Evolutionary conservation across 768 basidiomycete genomes (phyloP).

Genomic region (Hemileccinum rubropunctum): DNA sequence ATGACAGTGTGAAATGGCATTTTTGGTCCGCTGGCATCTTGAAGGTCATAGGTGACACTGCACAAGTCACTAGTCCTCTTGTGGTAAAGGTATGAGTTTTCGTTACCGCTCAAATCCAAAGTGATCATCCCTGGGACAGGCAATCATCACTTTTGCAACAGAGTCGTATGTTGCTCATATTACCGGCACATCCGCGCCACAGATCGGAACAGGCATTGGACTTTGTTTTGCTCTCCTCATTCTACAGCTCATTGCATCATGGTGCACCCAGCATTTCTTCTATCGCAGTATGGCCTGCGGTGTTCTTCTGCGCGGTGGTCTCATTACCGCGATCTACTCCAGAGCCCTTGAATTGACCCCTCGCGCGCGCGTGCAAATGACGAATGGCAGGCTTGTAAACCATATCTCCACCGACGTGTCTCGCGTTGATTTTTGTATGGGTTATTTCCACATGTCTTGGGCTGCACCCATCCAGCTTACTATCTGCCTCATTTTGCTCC

Average conservation of each 20-base stretch:
- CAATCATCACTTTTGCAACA: constrained; percentile 67
- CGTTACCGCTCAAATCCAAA: background rate
- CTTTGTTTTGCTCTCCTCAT: constrained; percentile 66
- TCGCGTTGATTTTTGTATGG: constrained; percentile 83
- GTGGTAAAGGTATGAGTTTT: constrained; percentile 61
- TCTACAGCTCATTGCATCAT: constrained; percentile 64
- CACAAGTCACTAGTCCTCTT: constrained; percentile 72
- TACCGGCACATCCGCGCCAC: constrained; percentile 36
- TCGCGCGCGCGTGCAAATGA: constrained; percentile 73
- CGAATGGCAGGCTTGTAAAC: constrained; percentile 88
- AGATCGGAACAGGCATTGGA: constrained; percentile 64
- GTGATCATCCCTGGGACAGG: constrained; percentile 34
- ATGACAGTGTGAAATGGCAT: constrained; percentile 74
- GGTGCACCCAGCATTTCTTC: constrained; percentile 82
- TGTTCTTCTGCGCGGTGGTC: constrained; percentile 76
- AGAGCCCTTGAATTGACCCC: constrained; percentile 74
- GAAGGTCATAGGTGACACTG: constrained; percentile 63
- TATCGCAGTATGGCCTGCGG: constrained; percentile 72
- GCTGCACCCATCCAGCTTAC: constrained; percentile 72
- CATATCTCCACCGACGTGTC: constrained; percentile 93
- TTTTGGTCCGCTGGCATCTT: constrained; percentile 70
- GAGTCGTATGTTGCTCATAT: constrained; percentile 54
- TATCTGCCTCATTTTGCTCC: constrained; percentile 72
- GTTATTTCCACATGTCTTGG: constrained; percentile 82
- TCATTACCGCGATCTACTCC: constrained; percentile 85